Conservation (phyloP, 177 flowering plant genomes). For the Tripterygium wilfordii region DNA sequence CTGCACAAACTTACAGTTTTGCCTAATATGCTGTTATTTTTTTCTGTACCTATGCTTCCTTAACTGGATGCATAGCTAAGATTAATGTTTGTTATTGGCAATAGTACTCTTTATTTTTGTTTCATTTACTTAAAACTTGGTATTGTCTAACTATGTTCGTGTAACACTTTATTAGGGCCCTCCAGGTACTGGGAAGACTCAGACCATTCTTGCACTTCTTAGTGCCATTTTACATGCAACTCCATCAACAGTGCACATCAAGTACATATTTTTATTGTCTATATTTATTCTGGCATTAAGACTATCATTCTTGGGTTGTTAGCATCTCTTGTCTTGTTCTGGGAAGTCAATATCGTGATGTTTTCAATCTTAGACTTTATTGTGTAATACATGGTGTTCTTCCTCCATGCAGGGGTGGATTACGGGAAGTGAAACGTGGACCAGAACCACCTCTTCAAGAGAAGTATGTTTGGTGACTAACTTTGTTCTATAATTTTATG, state of each 20-base stretch:
- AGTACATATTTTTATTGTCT: constrained; percentile 27
- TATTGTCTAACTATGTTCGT: too few species aligned
- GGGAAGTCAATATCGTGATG: too few species aligned
- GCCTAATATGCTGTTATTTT: neutral
- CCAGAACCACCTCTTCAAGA: constrained; percentile 46
- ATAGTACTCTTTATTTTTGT: too few species aligned
- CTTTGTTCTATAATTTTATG: neutral
- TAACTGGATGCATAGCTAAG: too few species aligned
- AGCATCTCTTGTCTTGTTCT: neutral
- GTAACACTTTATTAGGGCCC: constrained; percentile 88
- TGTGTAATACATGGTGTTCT: neutral
- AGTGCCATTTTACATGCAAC: constrained; percentile 93
- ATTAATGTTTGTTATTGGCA: too few species aligned
- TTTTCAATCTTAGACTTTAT: too few species aligned
- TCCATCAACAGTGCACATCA: constrained; percentile 67
- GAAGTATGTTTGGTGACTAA: constrained; percentile 40
- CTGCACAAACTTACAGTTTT: too few species aligned
- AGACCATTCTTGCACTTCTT: constrained; percentile 95
- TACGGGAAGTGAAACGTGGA: constrained; percentile 31
- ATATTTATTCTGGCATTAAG: neutral
- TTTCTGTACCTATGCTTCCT: neutral
- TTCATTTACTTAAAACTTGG: too few species aligned
- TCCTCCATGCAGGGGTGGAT: constrained; percentile 39
- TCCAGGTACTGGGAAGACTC: constrained; percentile 97
- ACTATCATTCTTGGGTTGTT: neutral